A percentile compares a stretch with the other conserved stretches of the same genome.
Evolutionary conservation across 148 eudicot species (phyloP).

Genomic region (Rhododendron simsii): DNA sequence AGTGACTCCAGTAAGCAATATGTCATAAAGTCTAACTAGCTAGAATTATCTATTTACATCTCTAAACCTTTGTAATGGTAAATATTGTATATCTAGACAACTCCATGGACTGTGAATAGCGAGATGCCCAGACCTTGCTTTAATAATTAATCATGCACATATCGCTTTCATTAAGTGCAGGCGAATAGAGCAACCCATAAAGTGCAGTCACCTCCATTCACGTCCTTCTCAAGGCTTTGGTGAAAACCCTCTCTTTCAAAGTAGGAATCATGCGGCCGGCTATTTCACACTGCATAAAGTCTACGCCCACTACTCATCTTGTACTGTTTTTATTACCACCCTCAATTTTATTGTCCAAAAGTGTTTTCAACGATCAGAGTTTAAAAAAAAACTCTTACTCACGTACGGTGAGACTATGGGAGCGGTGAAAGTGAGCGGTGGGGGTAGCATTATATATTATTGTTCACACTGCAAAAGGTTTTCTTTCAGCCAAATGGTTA

Average conservation of each 20-base stretch:
- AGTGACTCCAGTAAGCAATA: background rate
- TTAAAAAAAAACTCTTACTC: no score
- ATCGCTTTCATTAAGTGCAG: background rate
- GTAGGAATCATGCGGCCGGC: background rate
- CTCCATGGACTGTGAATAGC: background rate
- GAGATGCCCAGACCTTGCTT: background rate
- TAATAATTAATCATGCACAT: background rate
- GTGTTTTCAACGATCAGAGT: rapidly evolving
- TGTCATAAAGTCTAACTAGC: background rate
- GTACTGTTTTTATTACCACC: no score
- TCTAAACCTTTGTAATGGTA: background rate
- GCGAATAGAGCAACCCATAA: background rate
- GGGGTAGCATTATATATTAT: no score
- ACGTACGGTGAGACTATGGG: no score
- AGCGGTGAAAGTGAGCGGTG: no score
- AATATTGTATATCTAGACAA: background rate
- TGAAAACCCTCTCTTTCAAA: background rate
- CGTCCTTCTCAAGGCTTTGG: background rate
- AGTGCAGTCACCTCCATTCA: background rate
- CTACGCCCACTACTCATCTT: no score
- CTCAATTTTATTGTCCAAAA: no score
- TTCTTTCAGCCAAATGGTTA: background rate
- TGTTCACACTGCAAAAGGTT: no score
- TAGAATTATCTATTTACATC: background rate
- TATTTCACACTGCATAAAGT: background rate